Conservation (phyloP, 208 protist species). For the Angomonas deanei region DNA sequence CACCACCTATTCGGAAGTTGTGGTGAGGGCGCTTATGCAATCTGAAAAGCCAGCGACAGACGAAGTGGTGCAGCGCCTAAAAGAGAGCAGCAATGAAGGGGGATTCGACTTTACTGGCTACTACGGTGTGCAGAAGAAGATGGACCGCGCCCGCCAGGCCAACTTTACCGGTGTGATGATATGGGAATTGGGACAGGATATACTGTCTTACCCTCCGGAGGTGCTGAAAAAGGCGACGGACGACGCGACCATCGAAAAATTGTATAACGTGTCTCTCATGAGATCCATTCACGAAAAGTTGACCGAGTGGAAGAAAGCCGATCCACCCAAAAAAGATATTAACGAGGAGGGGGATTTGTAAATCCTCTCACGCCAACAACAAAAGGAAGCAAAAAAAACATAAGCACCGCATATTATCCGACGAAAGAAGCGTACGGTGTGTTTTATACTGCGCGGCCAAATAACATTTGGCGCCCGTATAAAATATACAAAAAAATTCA, state of each 20-base stretch:
- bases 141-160: slow-evolving; percentile 33
- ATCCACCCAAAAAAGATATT: not conserved
- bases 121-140: slow-evolving; percentile 39
- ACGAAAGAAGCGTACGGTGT: no score
- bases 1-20: slow-evolving; percentile 40
- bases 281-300: slow-evolving; percentile 43
- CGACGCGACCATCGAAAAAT: not conserved
- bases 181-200: slow-evolving; percentile 72
- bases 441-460: no score
- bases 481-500: no score
- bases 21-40: slow-evolving; percentile 25
- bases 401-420: no score
- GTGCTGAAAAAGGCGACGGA: not conserved
- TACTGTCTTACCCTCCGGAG: slow-evolving; percentile 21
- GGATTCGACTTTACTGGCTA: slow-evolving; percentile 36
- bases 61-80: slow-evolving; percentile 7
- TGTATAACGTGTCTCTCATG: slow-evolving; percentile 43
- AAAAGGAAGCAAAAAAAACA: not conserved
- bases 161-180: slow-evolving; percentile 62
- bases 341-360: not conserved
- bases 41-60: not conserved
- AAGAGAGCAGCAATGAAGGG: slow-evolving; percentile 22
- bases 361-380: not conserved
- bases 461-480: no score
- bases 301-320: slow-evolving; percentile 17